These are phyloP conservation scores for Pythium phragmitis DNA, from an alignment of 352 stramenopile genomes.

Conservation along the genomic window DNA sequence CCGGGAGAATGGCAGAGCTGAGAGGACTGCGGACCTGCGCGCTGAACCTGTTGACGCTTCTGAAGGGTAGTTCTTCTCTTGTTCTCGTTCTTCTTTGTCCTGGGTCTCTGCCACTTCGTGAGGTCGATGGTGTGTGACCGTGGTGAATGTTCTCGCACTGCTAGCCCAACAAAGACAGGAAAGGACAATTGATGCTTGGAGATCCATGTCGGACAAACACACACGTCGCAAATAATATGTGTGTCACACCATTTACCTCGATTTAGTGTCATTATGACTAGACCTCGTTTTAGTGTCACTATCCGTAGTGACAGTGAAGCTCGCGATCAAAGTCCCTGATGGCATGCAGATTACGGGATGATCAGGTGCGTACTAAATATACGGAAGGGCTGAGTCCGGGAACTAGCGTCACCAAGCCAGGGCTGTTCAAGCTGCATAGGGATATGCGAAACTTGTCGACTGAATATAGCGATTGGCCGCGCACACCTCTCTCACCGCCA, in stretches of 20 bases:
- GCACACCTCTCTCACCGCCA: not conserved
- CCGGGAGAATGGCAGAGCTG: not conserved
- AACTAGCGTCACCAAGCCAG: not conserved
- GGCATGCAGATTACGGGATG: not conserved
- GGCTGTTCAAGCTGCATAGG: not conserved
- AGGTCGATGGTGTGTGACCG: slow-evolving; percentile 17
- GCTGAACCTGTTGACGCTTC: slow-evolving; percentile 1
- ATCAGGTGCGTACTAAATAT: not conserved
- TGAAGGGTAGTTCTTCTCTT: slow-evolving; percentile 7
- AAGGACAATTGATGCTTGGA: not conserved
- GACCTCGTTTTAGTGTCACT: slow-evolving; percentile 2
- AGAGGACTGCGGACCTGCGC: not conserved
- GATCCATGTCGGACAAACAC: slow-evolving; percentile 3
- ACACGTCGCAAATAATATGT: slow-evolving; percentile 18
- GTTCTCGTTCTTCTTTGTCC: slow-evolving; percentile 10
- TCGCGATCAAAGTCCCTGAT: not conserved
- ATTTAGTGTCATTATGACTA: not conserved
- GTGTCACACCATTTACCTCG: slow-evolving; percentile 4
- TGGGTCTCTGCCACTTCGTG: slow-evolving; percentile 6
- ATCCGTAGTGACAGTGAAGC: not conserved
- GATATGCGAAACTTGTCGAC: not conserved
- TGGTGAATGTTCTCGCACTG: slow-evolving; percentile 3
- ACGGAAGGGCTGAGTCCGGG: not conserved
- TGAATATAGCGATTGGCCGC: slow-evolving; percentile 14
- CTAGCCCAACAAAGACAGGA: not conserved